phyloP scores from a whole-genome alignment of 2,329 filamentous ascomycete genomes.

The Pseudocercospora crystallina region DNA sequence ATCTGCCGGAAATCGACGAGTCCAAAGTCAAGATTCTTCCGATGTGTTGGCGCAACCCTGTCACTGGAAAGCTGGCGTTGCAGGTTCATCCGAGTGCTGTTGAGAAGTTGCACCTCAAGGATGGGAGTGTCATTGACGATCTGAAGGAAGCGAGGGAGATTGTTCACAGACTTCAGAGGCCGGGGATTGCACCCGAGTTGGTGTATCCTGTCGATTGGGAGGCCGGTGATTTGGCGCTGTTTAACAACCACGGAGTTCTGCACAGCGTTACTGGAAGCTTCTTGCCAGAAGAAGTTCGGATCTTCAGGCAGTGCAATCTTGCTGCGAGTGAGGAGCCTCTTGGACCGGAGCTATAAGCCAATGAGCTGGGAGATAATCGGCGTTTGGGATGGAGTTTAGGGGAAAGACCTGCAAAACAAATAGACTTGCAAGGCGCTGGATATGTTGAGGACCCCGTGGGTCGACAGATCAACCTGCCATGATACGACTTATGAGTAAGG shows the following conservation, averaged over 20 bases:
- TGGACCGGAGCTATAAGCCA: constrained; percentile 42
- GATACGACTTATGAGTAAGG: constrained; percentile 8
- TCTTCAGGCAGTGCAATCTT: constrained; percentile 79
- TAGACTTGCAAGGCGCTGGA: constrained; percentile 11
- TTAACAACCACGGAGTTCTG: constrained; percentile 73
- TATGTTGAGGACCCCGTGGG: constrained; percentile 5
- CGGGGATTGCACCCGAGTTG: constrained; percentile 65
- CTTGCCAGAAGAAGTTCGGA: constrained; percentile 67
- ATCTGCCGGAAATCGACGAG: constrained; percentile 65
- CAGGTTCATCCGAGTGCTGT: constrained; percentile 74
- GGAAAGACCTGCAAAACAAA: background rate
- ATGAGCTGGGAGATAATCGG: background rate
- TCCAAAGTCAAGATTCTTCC: constrained; percentile 70
- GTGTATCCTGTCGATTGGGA: constrained; percentile 78
- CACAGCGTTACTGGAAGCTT: constrained; percentile 77
- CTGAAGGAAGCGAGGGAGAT: constrained; percentile 64
- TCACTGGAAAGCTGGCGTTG: constrained; percentile 66
- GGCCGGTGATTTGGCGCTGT: constrained; percentile 73
- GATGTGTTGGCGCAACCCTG: constrained; percentile 75
- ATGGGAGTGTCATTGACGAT: constrained; percentile 69
- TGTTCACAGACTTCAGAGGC: constrained; percentile 71
- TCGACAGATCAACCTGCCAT: constrained; percentile 16
- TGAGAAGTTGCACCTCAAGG: constrained; percentile 64
- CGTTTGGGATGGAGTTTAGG: background rate
- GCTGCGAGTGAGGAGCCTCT: constrained; percentile 62